phyloP scores from a whole-genome alignment of 805 yeast species.

The Yarrowia deformans region DNA sequence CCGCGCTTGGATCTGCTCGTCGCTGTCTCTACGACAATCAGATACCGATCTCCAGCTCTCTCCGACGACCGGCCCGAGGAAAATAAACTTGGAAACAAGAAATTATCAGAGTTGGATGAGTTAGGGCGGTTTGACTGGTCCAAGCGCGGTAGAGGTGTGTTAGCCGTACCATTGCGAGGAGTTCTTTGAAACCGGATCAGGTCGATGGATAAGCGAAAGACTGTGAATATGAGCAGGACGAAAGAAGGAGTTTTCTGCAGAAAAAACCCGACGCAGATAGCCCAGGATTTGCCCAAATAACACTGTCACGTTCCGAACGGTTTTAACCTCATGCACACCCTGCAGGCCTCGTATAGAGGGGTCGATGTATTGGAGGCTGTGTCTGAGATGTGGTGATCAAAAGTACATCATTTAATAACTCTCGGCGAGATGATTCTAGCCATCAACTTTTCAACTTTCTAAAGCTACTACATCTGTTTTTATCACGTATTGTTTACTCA shows the following conservation, averaged over 20 bases:
- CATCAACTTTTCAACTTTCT: background rate
- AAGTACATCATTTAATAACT: background rate
- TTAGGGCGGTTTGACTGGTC: no score
- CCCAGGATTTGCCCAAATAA: background rate
- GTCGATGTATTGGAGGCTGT: background rate
- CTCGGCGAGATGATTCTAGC: background rate
- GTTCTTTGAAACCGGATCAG: background rate
- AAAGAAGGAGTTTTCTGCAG: no score
- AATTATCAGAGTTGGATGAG: no score
- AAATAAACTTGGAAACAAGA: slow-evolving; percentile 1
- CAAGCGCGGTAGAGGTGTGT: no score
- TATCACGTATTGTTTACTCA: no score
- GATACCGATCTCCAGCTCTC: slow-evolving; percentile 11
- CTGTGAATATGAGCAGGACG: no score
- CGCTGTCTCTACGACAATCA: background rate
- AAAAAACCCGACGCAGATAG: no score
- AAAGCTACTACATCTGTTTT: no score
- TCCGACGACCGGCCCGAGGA: slow-evolving; percentile 33
- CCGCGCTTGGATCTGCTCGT: background rate
- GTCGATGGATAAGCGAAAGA: no score
- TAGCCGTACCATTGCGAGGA: background rate
- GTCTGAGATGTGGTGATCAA: no score
- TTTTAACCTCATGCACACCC: slow-evolving; percentile 7
- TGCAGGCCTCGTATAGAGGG: slow-evolving; percentile 7
- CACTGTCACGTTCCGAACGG: slow-evolving; percentile 15